Base-by-base conservation (phyloP, 345 rosid genomes). In the Trapa incisa region DNA sequence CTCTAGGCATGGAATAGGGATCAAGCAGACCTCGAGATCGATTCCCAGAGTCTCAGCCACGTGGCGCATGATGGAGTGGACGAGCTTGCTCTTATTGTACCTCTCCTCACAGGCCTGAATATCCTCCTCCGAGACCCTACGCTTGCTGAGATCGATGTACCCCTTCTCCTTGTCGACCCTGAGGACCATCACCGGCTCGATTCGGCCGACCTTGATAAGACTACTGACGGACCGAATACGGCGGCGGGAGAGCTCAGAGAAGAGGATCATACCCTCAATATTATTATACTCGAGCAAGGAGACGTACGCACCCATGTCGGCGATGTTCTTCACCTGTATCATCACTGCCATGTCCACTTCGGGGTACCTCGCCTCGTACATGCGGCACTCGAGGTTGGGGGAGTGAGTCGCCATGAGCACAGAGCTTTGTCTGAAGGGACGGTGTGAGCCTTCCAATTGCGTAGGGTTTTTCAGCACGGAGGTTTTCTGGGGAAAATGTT, bases 161-260 rank as follows among this genome's bases (percentile, higher is more conserved):
- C 99, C 99, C 53, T 87, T 94, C 71, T 94, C 99, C 78, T 91
- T 94, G 69, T 94, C 97, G 0, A 94, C 99, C 71, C 97, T 91
- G 11, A 94, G 86, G 12, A 94, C 99, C 99, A 94, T 94, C 36
- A 91, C 99, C 36, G 99, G 97, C 87, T 94, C 99, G 69, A 80
- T 94, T 58, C 96, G 85, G 58, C 97, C 99, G 3, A 94, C 96
- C 86, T 87, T 94, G 75, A 94, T 91, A 67, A 94, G 76, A 75
- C 96, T 89, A 69, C 91, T 94, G 66, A 91, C 97, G 57, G 97
- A 91, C 33, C 99, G 91, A 82, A 94, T 94, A 66, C 99, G 88
- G 70, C 99, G 97, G 62, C 97, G 95, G 16, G 99, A 94, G 64
- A 94, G 96, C 96, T 94, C 99, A 39, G 97, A 91, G 85, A 94